phyloP scores from a whole-genome alignment of 495 filamentous ascomycete genomes.

The Daldinia concentrica region DNA sequence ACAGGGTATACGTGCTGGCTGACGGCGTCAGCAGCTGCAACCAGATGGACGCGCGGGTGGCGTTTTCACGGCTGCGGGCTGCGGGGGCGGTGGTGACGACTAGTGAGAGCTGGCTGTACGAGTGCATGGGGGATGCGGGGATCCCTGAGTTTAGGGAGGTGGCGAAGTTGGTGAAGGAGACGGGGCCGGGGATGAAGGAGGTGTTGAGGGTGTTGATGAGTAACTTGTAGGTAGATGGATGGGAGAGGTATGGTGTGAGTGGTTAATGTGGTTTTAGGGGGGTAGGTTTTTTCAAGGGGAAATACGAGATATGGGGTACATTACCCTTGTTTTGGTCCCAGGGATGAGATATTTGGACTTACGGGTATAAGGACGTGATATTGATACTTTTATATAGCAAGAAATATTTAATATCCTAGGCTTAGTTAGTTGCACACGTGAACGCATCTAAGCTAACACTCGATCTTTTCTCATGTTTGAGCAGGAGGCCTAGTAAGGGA shows the following conservation, averaged over 20 bases:
- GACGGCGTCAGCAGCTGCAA: conserved; percentile 92
- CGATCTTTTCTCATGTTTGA: not conserved
- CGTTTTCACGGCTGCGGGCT: conserved; percentile 75
- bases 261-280: not conserved
- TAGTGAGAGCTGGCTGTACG: conserved; percentile 92
- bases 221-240: not conserved
- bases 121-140: conserved; percentile 87
- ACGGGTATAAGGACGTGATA: too few relatives aligned
- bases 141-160: conserved; percentile 79
- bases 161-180: conserved; percentile 81
- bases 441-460: not conserved
- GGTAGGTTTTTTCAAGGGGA: not conserved
- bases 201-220: conserved; percentile 69
- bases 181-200: conserved; percentile 69
- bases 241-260: not conserved
- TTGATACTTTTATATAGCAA: too few relatives aligned
- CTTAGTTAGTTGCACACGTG: too few relatives aligned
- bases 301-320: too few relatives aligned
- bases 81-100: conserved; percentile 85
- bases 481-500: not conserved
- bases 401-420: too few relatives aligned
- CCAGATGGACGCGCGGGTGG: conserved; percentile 79
- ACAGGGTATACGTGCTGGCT: conserved; percentile 87
- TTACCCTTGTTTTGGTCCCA: too few relatives aligned
- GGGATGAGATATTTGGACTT: too few relatives aligned